Base-by-base conservation (phyloP, 208 protist genomes). In the Wallacemonas sp. region DNA sequence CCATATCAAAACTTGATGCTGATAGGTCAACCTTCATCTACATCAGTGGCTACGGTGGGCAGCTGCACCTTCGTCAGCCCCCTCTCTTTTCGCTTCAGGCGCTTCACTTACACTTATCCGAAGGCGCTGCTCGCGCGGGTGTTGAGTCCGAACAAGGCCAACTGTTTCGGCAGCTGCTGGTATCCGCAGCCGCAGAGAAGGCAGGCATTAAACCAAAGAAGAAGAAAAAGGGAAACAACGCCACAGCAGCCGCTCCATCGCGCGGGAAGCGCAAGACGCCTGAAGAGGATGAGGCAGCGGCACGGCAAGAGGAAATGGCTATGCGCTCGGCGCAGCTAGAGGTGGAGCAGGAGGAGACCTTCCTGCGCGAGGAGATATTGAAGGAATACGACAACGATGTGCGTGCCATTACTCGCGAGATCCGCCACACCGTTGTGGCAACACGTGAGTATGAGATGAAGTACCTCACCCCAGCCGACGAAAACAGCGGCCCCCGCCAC, bases 11-110 rank as follows among this genome's bases (percentile, higher is more conserved):
- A 26, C 42, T 91, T 5, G 79, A 87, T 63, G 70, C 78, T 6
- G 69, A 79, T 29, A 79, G 68, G 59, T 89, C 81, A 10, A 88
- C 63, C 44, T 91, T 96, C 64, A 71, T 96, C 10, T 93, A 91
- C 76, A 70, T 96, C 46, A 90, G 81, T 62, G 90, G 87, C 15
- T 96, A 96, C 60, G 90, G 90, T 46, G 90, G 90, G 10, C 62
- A 68, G 19, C 65, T 95, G 58, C 70, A 75, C 50, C 59, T 95
- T 39, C 76, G 79, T 0, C 90, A 93, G 68, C 84, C 90, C 6
- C 76, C 74, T 8, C 32, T 92, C 21, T 71, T 91, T 24, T 69
- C 71, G 30, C 71, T 91, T 12, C 71, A 89, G 54, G 44, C 66
- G 19, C 79, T 95, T 34, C 76, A 82, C 42, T 55, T 92, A n/a